Percentiles rank a stretch among this genome's conserved stretches.
Evolutionary conservation across 257 asterid species (phyloP).

Genomic region (Plantago ovata): DNA sequence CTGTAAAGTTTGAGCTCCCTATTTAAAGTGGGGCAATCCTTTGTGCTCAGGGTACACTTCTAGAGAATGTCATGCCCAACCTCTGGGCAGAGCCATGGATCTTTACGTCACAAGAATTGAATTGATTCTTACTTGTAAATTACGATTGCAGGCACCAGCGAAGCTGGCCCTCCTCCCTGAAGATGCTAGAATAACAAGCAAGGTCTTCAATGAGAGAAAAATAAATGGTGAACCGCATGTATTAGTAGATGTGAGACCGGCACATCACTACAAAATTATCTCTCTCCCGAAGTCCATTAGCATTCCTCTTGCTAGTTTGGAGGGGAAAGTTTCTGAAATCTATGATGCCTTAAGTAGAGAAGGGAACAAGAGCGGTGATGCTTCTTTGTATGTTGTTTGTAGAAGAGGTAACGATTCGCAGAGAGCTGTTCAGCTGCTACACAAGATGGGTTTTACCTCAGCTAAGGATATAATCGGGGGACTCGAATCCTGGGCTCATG

Average conservation of each 20-base stretch:
- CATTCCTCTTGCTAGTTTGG: slow-evolving; percentile 66
- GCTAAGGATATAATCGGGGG: slow-evolving; percentile 57
- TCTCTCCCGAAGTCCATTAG: slow-evolving; percentile 73
- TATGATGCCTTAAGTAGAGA: slow-evolving; percentile 42
- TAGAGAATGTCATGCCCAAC: too few relatives aligned
- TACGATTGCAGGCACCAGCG: slow-evolving; percentile 65
- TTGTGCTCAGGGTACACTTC: too few relatives aligned
- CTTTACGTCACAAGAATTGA: slow-evolving; percentile 27
- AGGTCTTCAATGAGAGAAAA: slow-evolving; percentile 54
- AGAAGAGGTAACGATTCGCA: slow-evolving; percentile 97
- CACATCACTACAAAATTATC: slow-evolving; percentile 78
- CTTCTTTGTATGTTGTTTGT: slow-evolving; percentile 68
- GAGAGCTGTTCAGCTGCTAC: slow-evolving; percentile 74
- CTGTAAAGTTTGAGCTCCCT: too few relatives aligned
- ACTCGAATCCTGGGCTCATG: slow-evolving; percentile 43
- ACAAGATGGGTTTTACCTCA: slow-evolving; percentile 28
- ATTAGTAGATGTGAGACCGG: slow-evolving; percentile 80
- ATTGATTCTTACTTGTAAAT: slow-evolving; percentile 12
- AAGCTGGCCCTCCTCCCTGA: slow-evolving; percentile 61
- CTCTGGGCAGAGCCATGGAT: background rate
- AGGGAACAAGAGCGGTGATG: slow-evolving; percentile 22
- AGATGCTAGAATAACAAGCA: slow-evolving; percentile 75
- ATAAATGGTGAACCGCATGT: slow-evolving; percentile 56
- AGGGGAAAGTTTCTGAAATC: slow-evolving; percentile 52
- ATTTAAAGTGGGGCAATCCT: too few relatives aligned